Percentiles rank a stretch among this genome's conserved stretches.
These are phyloP conservation scores for Fraxinus xanthoxyloides DNA, from an alignment of 305 asterid genomes.

Conservation along the genomic window DNA sequence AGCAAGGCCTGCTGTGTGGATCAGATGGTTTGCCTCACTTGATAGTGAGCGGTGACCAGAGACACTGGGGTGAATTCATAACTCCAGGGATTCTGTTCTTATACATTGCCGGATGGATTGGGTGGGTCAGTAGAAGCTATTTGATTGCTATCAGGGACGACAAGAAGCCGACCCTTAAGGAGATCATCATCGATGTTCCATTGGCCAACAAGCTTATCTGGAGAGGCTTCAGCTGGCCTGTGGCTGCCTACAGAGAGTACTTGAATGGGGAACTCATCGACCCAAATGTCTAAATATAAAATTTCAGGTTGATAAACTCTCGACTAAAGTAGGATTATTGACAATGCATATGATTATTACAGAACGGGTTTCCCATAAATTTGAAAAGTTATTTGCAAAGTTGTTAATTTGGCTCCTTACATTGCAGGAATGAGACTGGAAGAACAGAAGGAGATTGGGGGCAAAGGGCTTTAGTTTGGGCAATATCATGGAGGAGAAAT, in stretches of 20 bases:
- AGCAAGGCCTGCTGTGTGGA: constrained; percentile 85
- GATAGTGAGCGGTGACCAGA: constrained; percentile 96
- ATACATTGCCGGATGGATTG: constrained; percentile 98
- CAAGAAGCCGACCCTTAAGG: constrained; percentile 84
- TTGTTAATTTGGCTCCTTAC: not conserved
- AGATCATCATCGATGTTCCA: constrained; percentile 92
- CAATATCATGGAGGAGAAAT: constrained; percentile 6
- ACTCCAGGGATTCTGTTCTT: constrained; percentile 88
- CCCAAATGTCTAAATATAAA: constrained; percentile 51
- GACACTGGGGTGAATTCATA: constrained; percentile 98
- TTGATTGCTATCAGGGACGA: constrained; percentile 87
- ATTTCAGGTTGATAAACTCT: constrained; percentile 13
- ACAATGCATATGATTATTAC: too few relatives aligned
- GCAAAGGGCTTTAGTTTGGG: constrained; percentile 17
- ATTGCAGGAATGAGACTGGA: constrained; percentile 16
- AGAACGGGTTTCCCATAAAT: not conserved
- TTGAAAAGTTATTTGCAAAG: not conserved
- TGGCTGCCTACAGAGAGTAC: constrained; percentile 90
- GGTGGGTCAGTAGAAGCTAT: constrained; percentile 98
- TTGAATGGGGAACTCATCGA: constrained; percentile 83
- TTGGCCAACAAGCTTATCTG: constrained; percentile 68
- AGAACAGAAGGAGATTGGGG: constrained; percentile 1
- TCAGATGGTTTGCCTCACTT: constrained; percentile 90
- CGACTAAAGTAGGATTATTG: not conserved
- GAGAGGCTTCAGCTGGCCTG: constrained; percentile 98